Evolutionary conservation across 1,284 basidiomycete genomes (phyloP).

Genomic region (Fomes fomentarius): DNA sequence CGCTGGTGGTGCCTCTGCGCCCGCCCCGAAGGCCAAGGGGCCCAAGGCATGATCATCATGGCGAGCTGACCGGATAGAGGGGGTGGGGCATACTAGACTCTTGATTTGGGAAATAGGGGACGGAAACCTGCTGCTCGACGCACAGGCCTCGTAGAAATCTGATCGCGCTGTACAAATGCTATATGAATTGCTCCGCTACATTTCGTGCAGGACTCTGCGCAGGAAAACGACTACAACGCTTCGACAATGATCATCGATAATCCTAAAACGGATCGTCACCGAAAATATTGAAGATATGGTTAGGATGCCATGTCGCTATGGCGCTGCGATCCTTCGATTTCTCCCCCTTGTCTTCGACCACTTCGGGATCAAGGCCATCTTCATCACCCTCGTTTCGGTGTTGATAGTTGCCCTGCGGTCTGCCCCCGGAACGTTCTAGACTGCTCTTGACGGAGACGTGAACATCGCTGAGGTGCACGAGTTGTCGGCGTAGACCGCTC

Average conservation of each 20-base stretch:
- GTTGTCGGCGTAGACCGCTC: slow-evolving; percentile 31
- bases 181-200: too few relatives aligned
- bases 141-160: too few relatives aligned
- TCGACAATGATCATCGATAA: too few relatives aligned
- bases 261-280: slow-evolving; percentile 3
- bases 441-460: slow-evolving; percentile 42
- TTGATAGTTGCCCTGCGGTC: not conserved
- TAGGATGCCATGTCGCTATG: not conserved
- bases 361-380: slow-evolving; percentile 10
- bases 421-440: slow-evolving; percentile 10
- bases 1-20: slow-evolving; percentile 24
- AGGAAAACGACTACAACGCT: too few relatives aligned
- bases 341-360: slow-evolving; percentile 5
- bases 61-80: not conserved
- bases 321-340: slow-evolving; percentile 8
- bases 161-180: too few relatives aligned
- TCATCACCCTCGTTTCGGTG: not conserved
- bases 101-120: not conserved
- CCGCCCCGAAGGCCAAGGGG: slow-evolving; percentile 28
- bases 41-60: slow-evolving; percentile 20
- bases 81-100: not conserved
- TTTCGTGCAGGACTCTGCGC: too few relatives aligned
- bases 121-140: too few relatives aligned
- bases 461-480: slow-evolving; percentile 50
- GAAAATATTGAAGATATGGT: slow-evolving; percentile 5